Evolutionary conservation across 2,329 filamentous ascomycete species (phyloP).

Genomic region (Colletotrichum magnum): DNA sequence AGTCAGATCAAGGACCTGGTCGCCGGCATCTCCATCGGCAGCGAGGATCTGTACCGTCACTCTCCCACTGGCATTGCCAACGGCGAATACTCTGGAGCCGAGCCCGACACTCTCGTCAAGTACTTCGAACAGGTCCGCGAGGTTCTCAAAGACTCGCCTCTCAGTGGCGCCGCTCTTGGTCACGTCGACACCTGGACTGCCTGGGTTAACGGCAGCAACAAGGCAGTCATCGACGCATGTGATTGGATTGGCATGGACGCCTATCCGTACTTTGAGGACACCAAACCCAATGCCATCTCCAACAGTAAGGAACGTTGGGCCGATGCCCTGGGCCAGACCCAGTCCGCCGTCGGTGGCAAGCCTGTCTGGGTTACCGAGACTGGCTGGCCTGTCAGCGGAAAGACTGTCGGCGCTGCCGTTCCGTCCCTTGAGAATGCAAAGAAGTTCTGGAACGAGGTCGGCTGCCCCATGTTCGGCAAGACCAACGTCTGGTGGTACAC

Average conservation of each 20-base stretch:
- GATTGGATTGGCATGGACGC: constrained; percentile 90
- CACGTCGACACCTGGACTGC: constrained; percentile 94
- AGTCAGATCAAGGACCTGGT: constrained; percentile 75
- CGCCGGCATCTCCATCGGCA: constrained; percentile 87
- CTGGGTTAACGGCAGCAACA: constrained; percentile 81
- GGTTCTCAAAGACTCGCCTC: constrained; percentile 73
- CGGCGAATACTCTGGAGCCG: constrained; percentile 73
- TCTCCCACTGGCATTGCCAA: constrained; percentile 78
- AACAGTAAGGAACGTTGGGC: constrained; percentile 78
- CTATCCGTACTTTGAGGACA: constrained; percentile 87
- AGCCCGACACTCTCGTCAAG: constrained; percentile 72
- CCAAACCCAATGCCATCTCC: constrained; percentile 75
- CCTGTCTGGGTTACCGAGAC: constrained; percentile 90
- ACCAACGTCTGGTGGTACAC: constrained; percentile 84
- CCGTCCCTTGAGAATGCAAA: constrained; percentile 78
- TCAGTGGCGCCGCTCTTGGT: constrained; percentile 74
- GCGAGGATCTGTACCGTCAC: constrained; percentile 87
- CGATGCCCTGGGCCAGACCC: constrained; percentile 73
- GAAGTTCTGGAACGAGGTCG: constrained; percentile 85
- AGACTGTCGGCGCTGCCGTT: constrained; percentile 72
- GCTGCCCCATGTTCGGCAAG: constrained; percentile 77
- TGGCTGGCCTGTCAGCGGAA: constrained; percentile 85
- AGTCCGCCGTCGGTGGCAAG: constrained; percentile 73
- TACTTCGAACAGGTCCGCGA: constrained; percentile 80
- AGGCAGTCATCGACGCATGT: constrained; percentile 74